A percentile compares a stretch with the other conserved stretches of the same genome.
These are phyloP conservation scores for Maudiozyma humilis DNA, from an alignment of 1,139 yeast genomes.

Conservation along the genomic window DNA sequence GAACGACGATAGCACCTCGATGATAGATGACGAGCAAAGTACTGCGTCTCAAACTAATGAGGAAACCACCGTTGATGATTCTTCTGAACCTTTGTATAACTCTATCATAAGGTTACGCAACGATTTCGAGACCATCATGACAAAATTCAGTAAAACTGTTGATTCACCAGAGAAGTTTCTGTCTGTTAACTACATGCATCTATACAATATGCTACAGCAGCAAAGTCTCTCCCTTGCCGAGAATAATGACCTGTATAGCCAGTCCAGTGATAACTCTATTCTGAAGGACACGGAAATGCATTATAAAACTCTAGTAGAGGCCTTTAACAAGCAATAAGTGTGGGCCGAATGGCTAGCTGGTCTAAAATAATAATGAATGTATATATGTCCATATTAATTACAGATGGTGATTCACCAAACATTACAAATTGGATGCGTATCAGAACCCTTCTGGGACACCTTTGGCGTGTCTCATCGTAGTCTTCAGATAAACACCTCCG, in stretches of 20 bases:
- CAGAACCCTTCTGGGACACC: slow-evolving; percentile 85
- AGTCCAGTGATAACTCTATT: slow-evolving; percentile 13
- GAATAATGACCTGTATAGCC: slow-evolving; percentile 2
- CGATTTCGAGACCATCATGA: slow-evolving; percentile 71
- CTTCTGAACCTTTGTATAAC: slow-evolving; percentile 59
- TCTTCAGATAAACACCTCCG: slow-evolving; percentile 60
- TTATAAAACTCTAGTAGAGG: slow-evolving; percentile 25
- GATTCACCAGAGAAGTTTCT: slow-evolving; percentile 61
- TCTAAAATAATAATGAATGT: neutral
- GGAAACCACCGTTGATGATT: slow-evolving; percentile 13
- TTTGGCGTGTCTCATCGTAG: slow-evolving; percentile 55
- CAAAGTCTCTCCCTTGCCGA: slow-evolving; percentile 12
- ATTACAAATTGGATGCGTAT: too few relatives aligned
- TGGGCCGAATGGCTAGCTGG: neutral
- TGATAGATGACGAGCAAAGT: neutral
- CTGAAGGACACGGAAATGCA: slow-evolving; percentile 26
- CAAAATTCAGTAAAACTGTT: slow-evolving; percentile 52
- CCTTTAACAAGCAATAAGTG: slow-evolving; percentile 16
- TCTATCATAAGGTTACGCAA: slow-evolving; percentile 62
- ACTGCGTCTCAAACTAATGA: neutral
- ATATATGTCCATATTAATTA: neutral
- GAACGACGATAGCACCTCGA: neutral
- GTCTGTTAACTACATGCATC: slow-evolving; percentile 55
- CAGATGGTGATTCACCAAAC: too few relatives aligned
- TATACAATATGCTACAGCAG: slow-evolving; percentile 26